These are phyloP conservation scores for Pleurotus salmoneostramineus DNA, from an alignment of 768 basidiomycete species.

Conservation along the genomic window DNA sequence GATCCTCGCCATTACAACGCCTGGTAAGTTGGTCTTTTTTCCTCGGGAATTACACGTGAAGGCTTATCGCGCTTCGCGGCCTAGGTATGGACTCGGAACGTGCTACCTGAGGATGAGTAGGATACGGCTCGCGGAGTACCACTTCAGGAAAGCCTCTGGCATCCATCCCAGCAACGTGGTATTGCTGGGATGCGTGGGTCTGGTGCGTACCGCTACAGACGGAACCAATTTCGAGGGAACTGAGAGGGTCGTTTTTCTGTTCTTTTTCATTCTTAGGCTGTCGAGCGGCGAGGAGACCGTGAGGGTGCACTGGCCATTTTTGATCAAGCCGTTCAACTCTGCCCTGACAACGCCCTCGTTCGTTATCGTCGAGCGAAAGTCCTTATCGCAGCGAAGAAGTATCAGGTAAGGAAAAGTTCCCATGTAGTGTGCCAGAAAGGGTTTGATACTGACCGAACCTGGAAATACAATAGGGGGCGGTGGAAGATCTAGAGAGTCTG, in stretches of 20 bases:
- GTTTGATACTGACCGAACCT: neutral
- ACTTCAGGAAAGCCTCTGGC: slow-evolving; percentile 87
- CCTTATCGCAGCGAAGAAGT: slow-evolving; percentile 78
- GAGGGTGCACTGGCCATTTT: slow-evolving; percentile 75
- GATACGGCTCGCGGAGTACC: slow-evolving; percentile 90
- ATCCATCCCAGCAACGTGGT: slow-evolving; percentile 96
- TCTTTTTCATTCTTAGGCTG: slow-evolving; percentile 52
- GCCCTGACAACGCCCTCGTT: slow-evolving; percentile 89
- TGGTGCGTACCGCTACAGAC: slow-evolving; percentile 56
- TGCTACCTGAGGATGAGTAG: slow-evolving; percentile 96
- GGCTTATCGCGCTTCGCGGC: slow-evolving; percentile 25
- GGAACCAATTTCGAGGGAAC: slow-evolving; percentile 17
- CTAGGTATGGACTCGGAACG: slow-evolving; percentile 97
- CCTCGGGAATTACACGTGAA: slow-evolving; percentile 11
- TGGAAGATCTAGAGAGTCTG: slow-evolving; percentile 76
- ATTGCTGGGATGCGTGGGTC: slow-evolving; percentile 92
- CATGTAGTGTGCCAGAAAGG: neutral
- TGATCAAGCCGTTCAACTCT: slow-evolving; percentile 72
- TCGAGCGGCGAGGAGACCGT: slow-evolving; percentile 81
- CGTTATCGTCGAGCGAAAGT: slow-evolving; percentile 93
- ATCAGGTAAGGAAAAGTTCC: slow-evolving; percentile 56
- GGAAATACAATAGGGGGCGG: slow-evolving; percentile 36
- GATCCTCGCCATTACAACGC: slow-evolving; percentile 97
- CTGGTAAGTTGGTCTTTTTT: slow-evolving; percentile 59
- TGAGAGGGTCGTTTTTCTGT: slow-evolving; percentile 17